Base-by-base conservation (phyloP, 1,139 yeast species). In the Pichia cactophila region DNA sequence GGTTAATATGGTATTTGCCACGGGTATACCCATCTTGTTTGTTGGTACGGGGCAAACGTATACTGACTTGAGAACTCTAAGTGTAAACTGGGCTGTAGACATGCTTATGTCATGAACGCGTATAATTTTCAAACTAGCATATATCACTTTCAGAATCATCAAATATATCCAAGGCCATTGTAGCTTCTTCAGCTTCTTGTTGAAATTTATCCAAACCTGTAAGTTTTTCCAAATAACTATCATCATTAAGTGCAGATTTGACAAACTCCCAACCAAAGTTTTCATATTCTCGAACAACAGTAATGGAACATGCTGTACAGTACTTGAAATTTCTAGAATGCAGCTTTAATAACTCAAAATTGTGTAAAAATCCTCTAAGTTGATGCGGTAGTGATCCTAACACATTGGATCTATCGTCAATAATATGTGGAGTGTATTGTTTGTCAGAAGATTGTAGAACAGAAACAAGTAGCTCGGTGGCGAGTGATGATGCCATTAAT, bases 11-110 rank as follows among this genome's bases (percentile, higher is more conserved):
- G 96, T 95, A 2, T 87, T 86, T 74, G 92, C 97, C 5, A 92
- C 98, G 0, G 89, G 89, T 40, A 94, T 92, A 23, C 98, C 98
- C 0, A 94, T 92, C 43, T 72, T 92, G 58, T 92, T 92, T 69
- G 94, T 92, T 50, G 98, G 98, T 31, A 89, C 92, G 2, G 98
- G 98, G 11, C 98, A 92, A 70, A 92, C 95, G 2, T 92, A 94
- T 61, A 92, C 98, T 0, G 98, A 92, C 67, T 74, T 92, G 54
- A 81, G 96, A 65, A 83, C 96, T n/a, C 72, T 92, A 59, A 86
- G 95, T 62, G 96, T 90, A 16, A 88, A 83, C 54, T 83, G 95
- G 83, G 96, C 96, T 0, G 97, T 94, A 23, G 83, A 84, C 55
- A 81, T 86, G 74, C 71, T 92, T 57, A 83, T 89, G 54, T 45